Evolutionary conservation across 2,329 filamentous ascomycete species (phyloP), one percentile per base, ranked within the genome.

Genomic region (Fusarium chlamydosporum): DNA sequence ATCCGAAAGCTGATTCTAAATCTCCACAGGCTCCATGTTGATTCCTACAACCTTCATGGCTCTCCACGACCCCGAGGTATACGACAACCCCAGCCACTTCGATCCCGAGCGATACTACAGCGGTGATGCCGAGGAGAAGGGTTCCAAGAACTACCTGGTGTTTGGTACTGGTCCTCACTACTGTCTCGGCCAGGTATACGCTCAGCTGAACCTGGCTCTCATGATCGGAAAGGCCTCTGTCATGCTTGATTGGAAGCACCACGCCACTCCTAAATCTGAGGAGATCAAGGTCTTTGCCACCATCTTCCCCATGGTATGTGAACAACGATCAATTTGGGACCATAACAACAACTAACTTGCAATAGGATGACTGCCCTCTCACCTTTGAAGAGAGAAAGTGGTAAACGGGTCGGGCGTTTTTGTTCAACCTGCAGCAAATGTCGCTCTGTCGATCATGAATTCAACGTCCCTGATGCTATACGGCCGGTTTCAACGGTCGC

Each of bases 221-320:
- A 92, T 97, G 86, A 87, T 97, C 75, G 94, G 94, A 77, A 97
- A 96, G 86, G 94, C 94, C 10, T 92, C 92, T 70, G 85, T 97
- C 79, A 85, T 90, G 77, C 85, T 98, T 72, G 89, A 98, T 80
- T 98, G 95, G 95, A 87, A 90, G 79, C 96, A 99, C 80, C 89
- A 93, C 78, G 82, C 93, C 18, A 98, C 96, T 12, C 89, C 92
- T 0, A 76, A 85, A 61, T 97, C 93, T 0, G 96, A 99, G 82
- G 91, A 97, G 80, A 98, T 99, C 81, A 95, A 97, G 84, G 95
- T 98, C 72, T 99, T 98, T 82, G 96, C 96, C 40, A 97, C 94
- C 29, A 97, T 99, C 74, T 99, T 99, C 86, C 96, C 96, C 58
- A 91, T 92, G 91, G 94, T 96, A 82, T 80, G 90, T 82, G 52